These are phyloP conservation scores for Eucalyptus pauciflora DNA, from an alignment of 345 rosid genomes.

Conservation along the genomic window DNA sequence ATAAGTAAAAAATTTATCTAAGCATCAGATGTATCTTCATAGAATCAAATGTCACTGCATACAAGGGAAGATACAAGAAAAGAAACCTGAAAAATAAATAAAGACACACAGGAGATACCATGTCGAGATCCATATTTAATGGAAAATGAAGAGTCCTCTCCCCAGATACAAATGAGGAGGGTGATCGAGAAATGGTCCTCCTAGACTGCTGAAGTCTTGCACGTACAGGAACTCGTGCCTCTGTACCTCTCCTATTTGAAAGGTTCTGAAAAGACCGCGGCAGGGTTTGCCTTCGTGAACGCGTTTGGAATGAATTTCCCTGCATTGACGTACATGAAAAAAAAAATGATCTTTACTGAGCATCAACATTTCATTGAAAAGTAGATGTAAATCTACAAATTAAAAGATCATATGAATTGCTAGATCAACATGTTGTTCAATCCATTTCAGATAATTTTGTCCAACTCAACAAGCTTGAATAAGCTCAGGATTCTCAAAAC, in stretches of 20 bases:
- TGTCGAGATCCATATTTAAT: slow-evolving; percentile 49
- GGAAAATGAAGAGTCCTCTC: slow-evolving; percentile 53
- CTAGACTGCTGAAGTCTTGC: slow-evolving; percentile 35
- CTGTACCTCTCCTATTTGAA: slow-evolving; percentile 39
- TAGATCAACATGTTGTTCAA: not conserved
- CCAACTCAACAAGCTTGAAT: not conserved
- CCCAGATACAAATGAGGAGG: slow-evolving; percentile 24
- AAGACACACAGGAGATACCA: slow-evolving; percentile 29
- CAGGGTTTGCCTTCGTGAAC: slow-evolving; percentile 22
- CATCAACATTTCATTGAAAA: not conserved
- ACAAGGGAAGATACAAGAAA: not conserved
- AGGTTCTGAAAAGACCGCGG: slow-evolving; percentile 20
- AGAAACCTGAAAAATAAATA: not conserved
- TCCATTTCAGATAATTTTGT: not conserved
- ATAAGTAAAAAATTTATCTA: not conserved
- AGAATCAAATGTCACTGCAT: not conserved
- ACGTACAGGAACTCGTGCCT: slow-evolving; percentile 20
- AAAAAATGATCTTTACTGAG: not conserved
- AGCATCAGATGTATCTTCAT: not conserved
- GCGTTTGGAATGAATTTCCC: slow-evolving; percentile 22
- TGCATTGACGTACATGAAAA: not conserved
- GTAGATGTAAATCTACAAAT: not conserved
- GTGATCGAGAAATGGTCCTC: slow-evolving; percentile 26
- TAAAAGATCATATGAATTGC: not conserved
- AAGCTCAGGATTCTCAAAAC: not conserved